Conservation (phyloP, 352 stramenopile species). For the Globisporangium radiosum region DNA sequence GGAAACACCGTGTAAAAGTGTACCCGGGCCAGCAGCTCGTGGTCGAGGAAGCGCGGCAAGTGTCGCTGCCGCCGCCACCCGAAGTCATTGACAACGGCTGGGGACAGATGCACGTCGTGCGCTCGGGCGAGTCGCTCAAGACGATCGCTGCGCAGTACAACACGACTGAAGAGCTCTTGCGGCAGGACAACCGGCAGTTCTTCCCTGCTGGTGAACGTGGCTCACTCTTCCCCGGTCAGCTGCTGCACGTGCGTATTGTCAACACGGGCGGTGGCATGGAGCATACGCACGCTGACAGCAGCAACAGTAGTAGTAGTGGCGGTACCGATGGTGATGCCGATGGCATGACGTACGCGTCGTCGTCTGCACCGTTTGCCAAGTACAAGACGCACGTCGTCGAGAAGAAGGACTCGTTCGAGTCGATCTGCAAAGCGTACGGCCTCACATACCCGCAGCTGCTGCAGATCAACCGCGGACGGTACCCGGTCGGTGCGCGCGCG, state of each 20-base stretch:
- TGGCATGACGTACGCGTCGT: constrained; percentile 20
- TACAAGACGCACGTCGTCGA: constrained; percentile 65
- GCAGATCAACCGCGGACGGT: constrained; percentile 73
- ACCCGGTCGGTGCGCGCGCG: constrained; percentile 54
- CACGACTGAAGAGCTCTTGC: constrained; percentile 70
- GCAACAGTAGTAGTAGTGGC: not conserved
- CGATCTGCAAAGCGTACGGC: constrained; percentile 53
- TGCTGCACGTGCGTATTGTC: constrained; percentile 73
- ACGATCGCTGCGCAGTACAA: constrained; percentile 73
- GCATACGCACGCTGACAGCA: constrained; percentile 2
- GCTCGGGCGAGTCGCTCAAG: constrained; percentile 57
- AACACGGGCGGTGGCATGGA: constrained; percentile 74
- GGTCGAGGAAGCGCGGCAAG: constrained; percentile 56
- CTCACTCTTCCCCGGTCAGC: constrained; percentile 51
- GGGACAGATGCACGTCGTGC: constrained; percentile 81
- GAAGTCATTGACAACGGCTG: constrained; percentile 80
- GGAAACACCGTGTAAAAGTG: constrained; percentile 45
- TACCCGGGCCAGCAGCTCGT: constrained; percentile 72
- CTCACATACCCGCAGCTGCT: constrained; percentile 67
- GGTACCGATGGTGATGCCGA: not conserved
- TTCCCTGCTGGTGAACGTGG: constrained; percentile 75
- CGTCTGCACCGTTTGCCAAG: constrained; percentile 45
- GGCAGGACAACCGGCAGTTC: constrained; percentile 73
- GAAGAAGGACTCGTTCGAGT: constrained; percentile 59
- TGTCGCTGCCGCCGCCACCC: constrained; percentile 67